Evolutionary conservation across 441 rosid species (phyloP), one percentile per base, ranked within the genome.

Genomic region (Eutrema salsugineum): DNA sequence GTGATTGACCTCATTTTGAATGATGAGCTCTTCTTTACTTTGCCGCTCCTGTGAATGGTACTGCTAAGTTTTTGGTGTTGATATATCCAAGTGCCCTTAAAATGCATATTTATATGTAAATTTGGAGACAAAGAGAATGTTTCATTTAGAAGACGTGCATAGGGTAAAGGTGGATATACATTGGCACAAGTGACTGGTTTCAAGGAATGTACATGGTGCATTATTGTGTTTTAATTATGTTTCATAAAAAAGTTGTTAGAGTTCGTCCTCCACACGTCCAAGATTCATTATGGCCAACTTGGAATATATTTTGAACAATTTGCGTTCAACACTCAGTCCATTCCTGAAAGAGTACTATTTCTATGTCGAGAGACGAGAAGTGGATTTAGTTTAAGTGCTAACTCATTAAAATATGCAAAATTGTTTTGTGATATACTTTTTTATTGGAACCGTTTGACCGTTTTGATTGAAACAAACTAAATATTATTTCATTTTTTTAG

Each of bases 261-360:
- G 32, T 63, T 63, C 27, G 70, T 49, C 6, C 60, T 66, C 24
- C 54, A 58, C 77, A 59, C 67, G 77, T 32, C 72, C 32, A 66
- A 7, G 15, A 24, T 8, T 35, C 64, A 17, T 56, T 65, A 65
- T 36, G 44, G 70, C 36, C 66, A 73, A 57, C 61, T 66, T 39
- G 61, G 17, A 20, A 36, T 73, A 58, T 22, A 58, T 48, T 47
- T 12, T 46, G 5, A 11, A 19, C 33, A 39, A 19, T 14, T 16
- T 16, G 19, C n/a, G 43, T 39, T 36, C 9, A 62, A n/a, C n/a
- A n/a, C n/a, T n/a, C n/a, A n/a, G n/a, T n/a, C n/a, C n/a, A n/a
- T n/a, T 15, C 15, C 7, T 15, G 5, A 22, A 32, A 1, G 3
- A 12, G 15, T 36, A 9, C 50, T 24, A 20, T 11, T 49, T 40